phyloP scores from a whole-genome alignment of 2,329 filamentous ascomycete species.

The Ilyonectria mors-panacis region DNA sequence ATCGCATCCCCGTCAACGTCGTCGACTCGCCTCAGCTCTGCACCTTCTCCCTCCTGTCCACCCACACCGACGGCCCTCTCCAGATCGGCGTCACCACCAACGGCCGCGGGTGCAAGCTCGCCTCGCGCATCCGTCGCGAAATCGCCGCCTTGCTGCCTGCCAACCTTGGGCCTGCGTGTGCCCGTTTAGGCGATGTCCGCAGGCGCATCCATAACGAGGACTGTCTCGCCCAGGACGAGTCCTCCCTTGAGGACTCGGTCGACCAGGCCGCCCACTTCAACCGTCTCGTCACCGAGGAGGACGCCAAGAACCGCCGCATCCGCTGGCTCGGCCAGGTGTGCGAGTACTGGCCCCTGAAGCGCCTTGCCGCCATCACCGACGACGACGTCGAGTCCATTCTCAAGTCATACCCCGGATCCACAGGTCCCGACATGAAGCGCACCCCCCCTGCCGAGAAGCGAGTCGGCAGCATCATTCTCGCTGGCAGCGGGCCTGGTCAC shows the following conservation, averaged over 20 bases:
- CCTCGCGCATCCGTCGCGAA: constrained; percentile 89
- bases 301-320: constrained; percentile 84
- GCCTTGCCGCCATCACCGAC: constrained; percentile 84
- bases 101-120: constrained; percentile 93
- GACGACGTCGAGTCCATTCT: constrained; percentile 84
- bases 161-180: constrained; percentile 83
- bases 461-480: constrained; percentile 84
- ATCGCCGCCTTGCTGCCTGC: constrained; percentile 84
- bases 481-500: constrained; percentile 93
- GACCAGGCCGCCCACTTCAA: constrained; percentile 91
- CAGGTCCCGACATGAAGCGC: constrained; percentile 43
- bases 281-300: constrained; percentile 81
- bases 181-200: constrained; percentile 81
- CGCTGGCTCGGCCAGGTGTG: constrained; percentile 96
- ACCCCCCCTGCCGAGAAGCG: constrained; percentile 45
- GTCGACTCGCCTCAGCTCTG: constrained; percentile 89
- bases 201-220: constrained; percentile 83
- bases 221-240: constrained; percentile 56
- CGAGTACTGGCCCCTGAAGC: constrained; percentile 96
- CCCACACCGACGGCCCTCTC: constrained; percentile 89
- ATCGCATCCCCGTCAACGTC: constrained; percentile 94
- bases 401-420: constrained; percentile 72
- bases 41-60: constrained; percentile 91
- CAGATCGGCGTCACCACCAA: constrained; percentile 98
- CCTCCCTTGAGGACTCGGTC: constrained; percentile 75